phyloP scores from a whole-genome alignment of 768 basidiomycete species.

The Mycena venus region DNA sequence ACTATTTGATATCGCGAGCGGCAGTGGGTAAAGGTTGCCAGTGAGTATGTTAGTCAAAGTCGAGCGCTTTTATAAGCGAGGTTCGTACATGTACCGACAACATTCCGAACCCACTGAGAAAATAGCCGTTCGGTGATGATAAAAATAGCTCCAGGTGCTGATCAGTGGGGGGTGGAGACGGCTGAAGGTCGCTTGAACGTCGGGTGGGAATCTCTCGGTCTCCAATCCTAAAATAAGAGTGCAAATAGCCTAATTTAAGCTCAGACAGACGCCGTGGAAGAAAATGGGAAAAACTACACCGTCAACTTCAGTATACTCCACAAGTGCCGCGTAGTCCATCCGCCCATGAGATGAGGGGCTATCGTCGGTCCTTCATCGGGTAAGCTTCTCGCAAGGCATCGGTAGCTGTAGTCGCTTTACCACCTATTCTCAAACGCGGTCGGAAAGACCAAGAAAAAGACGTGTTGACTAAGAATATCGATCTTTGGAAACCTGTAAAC shows the following conservation, averaged over 20 bases:
- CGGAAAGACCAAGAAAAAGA: too few species aligned
- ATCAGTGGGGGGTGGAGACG: neutral
- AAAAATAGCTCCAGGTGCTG: neutral
- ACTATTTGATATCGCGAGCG: neutral
- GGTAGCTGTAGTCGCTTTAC: too few species aligned
- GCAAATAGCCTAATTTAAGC: neutral
- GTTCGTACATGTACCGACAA: neutral
- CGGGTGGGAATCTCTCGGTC: neutral
- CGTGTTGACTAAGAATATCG: too few species aligned
- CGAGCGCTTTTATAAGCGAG: neutral
- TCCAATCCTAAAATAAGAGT: neutral
- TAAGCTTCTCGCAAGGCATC: neutral
- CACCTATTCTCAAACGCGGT: too few species aligned
- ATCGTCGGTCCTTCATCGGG: neutral
- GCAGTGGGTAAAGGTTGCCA: neutral
- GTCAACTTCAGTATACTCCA: neutral
- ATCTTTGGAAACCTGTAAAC: too few species aligned
- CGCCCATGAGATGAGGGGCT: neutral
- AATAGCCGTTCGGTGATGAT: neutral
- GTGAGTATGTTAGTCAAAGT: neutral
- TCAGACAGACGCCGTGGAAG: neutral
- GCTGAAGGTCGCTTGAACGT: constrained; percentile 4
- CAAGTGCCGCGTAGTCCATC: neutral
- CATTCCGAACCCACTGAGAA: neutral
- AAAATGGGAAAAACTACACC: neutral